phyloP scores from a whole-genome alignment of 2,329 filamentous ascomycete species.

The Ophiostoma sp. region DNA sequence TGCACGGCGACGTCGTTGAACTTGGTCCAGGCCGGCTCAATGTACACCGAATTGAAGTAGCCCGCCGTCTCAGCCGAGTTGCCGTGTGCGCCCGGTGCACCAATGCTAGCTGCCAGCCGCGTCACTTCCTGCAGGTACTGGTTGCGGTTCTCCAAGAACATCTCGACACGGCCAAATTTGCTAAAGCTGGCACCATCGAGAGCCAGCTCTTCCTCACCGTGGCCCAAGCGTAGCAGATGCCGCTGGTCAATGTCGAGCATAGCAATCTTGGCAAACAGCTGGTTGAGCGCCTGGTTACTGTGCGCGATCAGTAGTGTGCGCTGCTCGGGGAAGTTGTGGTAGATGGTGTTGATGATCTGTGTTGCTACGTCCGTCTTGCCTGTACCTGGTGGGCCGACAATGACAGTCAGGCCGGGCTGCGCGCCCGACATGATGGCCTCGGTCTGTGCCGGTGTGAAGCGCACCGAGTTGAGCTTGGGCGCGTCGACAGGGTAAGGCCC shows the following conservation, averaged over 20 bases:
- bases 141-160: constrained; percentile 85
- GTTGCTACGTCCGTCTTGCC: constrained; percentile 99
- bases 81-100: constrained; percentile 88
- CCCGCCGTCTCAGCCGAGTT: constrained; percentile 95
- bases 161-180: constrained; percentile 93
- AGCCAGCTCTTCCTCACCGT: constrained; percentile 91
- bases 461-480: constrained; percentile 77
- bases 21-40: constrained; percentile 83
- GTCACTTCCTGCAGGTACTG: constrained; percentile 79
- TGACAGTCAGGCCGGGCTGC: constrained; percentile 88
- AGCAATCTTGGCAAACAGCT: constrained; percentile 97
- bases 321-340: constrained; percentile 94
- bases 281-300: constrained; percentile 96
- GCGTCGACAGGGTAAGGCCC: constrained; percentile 87
- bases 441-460: constrained; percentile 87
- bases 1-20: constrained; percentile 65
- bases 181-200: constrained; percentile 78
- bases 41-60: constrained; percentile 92
- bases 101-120: constrained; percentile 79
- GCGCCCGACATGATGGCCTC: constrained; percentile 92
- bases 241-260: constrained; percentile 92
- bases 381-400: constrained; percentile 93
- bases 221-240: constrained; percentile 86
- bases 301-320: constrained; percentile 91
- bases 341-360: constrained; percentile 98